These are phyloP conservation scores for Monosporozyma unispora DNA, from an alignment of 805 yeast species.

Conservation along the genomic window DNA sequence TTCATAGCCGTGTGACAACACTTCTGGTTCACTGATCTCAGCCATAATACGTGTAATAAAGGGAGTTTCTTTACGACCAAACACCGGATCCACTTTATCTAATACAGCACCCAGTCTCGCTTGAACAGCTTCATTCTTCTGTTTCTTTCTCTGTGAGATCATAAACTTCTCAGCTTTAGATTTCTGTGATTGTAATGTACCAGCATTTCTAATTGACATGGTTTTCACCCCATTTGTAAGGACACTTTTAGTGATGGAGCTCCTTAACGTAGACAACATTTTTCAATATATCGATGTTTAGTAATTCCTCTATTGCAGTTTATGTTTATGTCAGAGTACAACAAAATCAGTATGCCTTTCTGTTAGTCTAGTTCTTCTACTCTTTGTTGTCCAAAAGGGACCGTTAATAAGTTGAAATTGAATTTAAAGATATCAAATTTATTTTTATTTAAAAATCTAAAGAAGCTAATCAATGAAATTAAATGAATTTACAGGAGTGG, in stretches of 20 bases:
- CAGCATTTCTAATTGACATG: neutral
- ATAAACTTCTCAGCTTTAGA: slow-evolving; percentile 25
- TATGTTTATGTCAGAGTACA: neutral
- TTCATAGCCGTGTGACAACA: slow-evolving; percentile 51
- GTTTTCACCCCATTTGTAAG: neutral
- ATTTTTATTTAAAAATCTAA: neutral
- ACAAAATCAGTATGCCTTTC: too few species aligned
- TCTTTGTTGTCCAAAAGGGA: neutral
- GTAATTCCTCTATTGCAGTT: too few species aligned
- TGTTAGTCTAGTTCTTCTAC: too few species aligned
- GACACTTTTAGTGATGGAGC: neutral
- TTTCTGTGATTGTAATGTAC: neutral
- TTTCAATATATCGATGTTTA: neutral
- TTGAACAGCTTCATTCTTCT: slow-evolving; percentile 30
- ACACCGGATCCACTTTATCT: slow-evolving; percentile 68
- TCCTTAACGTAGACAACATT: neutral
- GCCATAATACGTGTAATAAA: slow-evolving; percentile 61
- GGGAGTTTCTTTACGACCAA: slow-evolving; percentile 59
- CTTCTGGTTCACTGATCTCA: slow-evolving; percentile 56
- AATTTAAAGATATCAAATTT: neutral
- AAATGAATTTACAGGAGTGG: neutral
- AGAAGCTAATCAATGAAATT: neutral
- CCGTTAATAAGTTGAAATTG: too few species aligned
- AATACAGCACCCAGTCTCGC: slow-evolving; percentile 17
- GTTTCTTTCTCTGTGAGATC: slow-evolving; percentile 29